Conservation (phyloP, 2,329 filamentous ascomycete species). For the Arthrobotrys entomopaga region DNA sequence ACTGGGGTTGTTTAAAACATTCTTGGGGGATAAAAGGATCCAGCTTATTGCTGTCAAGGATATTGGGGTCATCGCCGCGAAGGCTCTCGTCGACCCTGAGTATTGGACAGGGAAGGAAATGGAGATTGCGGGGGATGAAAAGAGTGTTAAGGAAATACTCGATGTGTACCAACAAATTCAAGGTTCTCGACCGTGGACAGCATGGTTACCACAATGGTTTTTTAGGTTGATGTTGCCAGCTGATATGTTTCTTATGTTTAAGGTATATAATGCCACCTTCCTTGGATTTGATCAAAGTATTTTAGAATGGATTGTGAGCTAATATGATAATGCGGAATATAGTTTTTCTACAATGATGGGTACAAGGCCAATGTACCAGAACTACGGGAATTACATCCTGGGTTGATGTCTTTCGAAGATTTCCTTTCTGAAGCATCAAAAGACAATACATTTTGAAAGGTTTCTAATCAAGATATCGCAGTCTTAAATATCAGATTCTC, state of each 20-base stretch:
- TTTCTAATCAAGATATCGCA: background rate
- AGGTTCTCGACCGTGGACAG: constrained; percentile 30
- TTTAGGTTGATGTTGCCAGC: constrained; percentile 59
- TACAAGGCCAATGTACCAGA: constrained; percentile 62
- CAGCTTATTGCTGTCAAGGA: constrained; percentile 63
- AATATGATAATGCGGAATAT: constrained; percentile 6
- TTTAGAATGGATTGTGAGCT: background rate
- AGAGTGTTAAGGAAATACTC: constrained; percentile 61
- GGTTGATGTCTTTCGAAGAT: constrained; percentile 61
- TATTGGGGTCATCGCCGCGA: constrained; percentile 62
- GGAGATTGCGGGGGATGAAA: constrained; percentile 63
- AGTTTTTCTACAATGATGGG: constrained; percentile 62
- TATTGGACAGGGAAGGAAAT: constrained; percentile 61
- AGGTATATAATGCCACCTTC: constrained; percentile 10
- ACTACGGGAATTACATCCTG: constrained; percentile 59
- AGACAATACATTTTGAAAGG: constrained; percentile 3
- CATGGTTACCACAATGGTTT: constrained; percentile 38
- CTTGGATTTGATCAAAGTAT: too few species aligned
- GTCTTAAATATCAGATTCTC: background rate
- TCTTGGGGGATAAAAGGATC: constrained; percentile 60
- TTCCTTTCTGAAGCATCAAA: constrained; percentile 61
- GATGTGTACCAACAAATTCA: constrained; percentile 59
- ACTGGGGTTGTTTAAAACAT: constrained; percentile 60
- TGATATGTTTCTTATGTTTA: constrained; percentile 51
- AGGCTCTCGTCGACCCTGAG: constrained; percentile 59